phyloP scores from a whole-genome alignment of 345 rosid genomes.

The Arabidopsis arenosa region DNA sequence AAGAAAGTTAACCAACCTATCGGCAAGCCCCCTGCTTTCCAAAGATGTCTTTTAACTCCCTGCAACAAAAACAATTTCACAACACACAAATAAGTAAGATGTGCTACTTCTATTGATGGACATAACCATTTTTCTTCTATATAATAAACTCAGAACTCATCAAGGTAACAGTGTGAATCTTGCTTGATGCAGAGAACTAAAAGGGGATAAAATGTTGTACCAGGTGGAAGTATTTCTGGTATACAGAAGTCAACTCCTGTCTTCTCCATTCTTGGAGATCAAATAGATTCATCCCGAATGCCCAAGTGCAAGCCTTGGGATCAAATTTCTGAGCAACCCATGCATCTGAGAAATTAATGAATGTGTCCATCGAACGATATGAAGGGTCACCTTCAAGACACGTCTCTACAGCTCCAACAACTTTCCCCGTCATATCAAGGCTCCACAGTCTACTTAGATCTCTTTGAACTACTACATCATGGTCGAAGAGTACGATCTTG shows the following conservation, averaged over 20 bases:
- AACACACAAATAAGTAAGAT: slow-evolving; percentile 4
- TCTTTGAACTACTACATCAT: slow-evolving; percentile 88
- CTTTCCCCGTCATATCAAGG: slow-evolving; percentile 77
- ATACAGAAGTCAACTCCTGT: slow-evolving; percentile 56
- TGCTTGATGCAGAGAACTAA: slow-evolving; percentile 9
- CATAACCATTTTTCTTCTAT: not conserved
- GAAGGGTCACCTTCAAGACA: slow-evolving; percentile 68
- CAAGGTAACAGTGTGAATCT: not conserved
- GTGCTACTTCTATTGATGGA: not conserved
- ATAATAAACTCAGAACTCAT: not conserved
- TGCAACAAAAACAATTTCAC: slow-evolving; percentile 40
- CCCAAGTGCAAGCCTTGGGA: slow-evolving; percentile 87
- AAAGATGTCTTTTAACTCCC: slow-evolving; percentile 59
- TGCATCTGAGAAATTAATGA: slow-evolving; percentile 73
- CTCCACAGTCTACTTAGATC: slow-evolving; percentile 77
- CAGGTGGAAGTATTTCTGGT: slow-evolving; percentile 62
- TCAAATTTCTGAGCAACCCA: slow-evolving; percentile 63
- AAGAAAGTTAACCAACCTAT: slow-evolving; percentile 84
- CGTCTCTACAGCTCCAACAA: slow-evolving; percentile 88
- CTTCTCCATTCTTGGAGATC: slow-evolving; percentile 85
- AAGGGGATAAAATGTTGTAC: slow-evolving; percentile 48
- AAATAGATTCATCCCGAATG: slow-evolving; percentile 89
- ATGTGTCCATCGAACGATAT: slow-evolving; percentile 59
- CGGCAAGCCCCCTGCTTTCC: slow-evolving; percentile 80
- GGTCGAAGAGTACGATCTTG: slow-evolving; percentile 81